Evolutionary conservation across 2,329 filamentous ascomycete genomes (phyloP).

Genomic region (Thielaviopsis punctulata): DNA sequence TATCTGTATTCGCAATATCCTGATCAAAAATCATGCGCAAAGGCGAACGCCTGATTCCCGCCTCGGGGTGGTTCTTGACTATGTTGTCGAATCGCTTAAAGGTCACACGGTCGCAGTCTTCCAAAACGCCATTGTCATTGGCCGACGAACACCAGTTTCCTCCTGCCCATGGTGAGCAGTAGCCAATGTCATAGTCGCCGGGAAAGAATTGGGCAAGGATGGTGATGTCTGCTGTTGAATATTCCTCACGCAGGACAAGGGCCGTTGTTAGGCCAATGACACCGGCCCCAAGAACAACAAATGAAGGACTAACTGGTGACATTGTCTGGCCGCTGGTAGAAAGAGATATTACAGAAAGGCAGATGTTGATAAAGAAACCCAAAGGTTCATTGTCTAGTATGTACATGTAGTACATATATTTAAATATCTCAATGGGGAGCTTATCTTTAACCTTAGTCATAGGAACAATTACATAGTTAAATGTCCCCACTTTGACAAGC

Average conservation of each 20-base stretch:
- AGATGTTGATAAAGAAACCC: no score
- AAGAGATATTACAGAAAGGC: not conserved
- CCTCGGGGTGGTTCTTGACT: constrained; percentile 28
- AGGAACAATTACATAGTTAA: no score
- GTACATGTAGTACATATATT: no score
- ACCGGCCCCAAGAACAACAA: constrained; percentile 32
- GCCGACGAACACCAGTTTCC: constrained; percentile 50
- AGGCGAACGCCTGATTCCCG: constrained; percentile 32
- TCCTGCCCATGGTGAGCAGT: constrained; percentile 66
- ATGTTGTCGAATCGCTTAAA: constrained; percentile 13
- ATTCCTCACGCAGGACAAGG: constrained; percentile 34
- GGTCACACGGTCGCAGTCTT: constrained; percentile 13
- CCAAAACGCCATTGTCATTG: constrained; percentile 17
- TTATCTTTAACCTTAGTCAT: no score
- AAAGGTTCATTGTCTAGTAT: no score
- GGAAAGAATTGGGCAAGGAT: constrained; percentile 67
- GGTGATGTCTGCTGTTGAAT: constrained; percentile 30
- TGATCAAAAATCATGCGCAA: constrained; percentile 16
- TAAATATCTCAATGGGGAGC: no score
- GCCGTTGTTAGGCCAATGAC: constrained; percentile 47
- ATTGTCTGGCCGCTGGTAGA: no score
- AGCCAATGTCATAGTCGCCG: constrained; percentile 69
- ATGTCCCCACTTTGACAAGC: no score
- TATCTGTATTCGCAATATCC: constrained; percentile 26
- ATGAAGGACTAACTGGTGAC: not conserved